Conservation (phyloP, 306 rosid species). For the Lagenaria siceraria region DNA sequence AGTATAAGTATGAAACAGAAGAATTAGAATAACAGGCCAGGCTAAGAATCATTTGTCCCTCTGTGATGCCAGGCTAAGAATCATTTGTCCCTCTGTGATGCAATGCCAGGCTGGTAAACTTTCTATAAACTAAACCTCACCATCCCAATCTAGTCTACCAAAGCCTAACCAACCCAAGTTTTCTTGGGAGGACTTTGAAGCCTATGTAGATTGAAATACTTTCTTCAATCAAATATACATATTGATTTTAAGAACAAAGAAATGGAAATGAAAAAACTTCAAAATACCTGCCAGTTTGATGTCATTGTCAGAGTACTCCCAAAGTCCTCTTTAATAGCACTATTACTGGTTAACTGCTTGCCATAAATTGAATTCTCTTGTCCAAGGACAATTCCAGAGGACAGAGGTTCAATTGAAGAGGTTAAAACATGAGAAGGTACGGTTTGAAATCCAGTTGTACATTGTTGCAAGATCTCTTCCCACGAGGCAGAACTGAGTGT, state of each 20-base stretch:
- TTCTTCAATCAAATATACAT: neutral
- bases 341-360: constrained; percentile 20
- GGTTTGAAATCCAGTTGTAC: constrained; percentile 21
- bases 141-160: neutral
- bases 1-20: neutral
- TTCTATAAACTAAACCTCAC: neutral
- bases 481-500: constrained; percentile 43
- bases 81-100: neutral
- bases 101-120: neutral
- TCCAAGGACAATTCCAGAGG: constrained; percentile 28
- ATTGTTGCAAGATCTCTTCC: constrained; percentile 46
- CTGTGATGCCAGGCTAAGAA: neutral
- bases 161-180: neutral
- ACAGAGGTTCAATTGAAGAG: constrained; percentile 28
- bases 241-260: neutral
- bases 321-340: constrained; percentile 21
- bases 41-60: neutral
- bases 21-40: neutral
- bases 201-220: neutral
- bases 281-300: constrained; percentile 65
- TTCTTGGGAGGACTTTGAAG: neutral
- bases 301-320: constrained; percentile 33
- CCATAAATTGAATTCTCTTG: constrained; percentile 25
- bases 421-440: constrained; percentile 42
- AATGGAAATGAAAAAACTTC: neutral